Evolutionary conservation across 495 filamentous ascomycete genomes (phyloP).

Genomic region (Articulospora tetracladia): DNA sequence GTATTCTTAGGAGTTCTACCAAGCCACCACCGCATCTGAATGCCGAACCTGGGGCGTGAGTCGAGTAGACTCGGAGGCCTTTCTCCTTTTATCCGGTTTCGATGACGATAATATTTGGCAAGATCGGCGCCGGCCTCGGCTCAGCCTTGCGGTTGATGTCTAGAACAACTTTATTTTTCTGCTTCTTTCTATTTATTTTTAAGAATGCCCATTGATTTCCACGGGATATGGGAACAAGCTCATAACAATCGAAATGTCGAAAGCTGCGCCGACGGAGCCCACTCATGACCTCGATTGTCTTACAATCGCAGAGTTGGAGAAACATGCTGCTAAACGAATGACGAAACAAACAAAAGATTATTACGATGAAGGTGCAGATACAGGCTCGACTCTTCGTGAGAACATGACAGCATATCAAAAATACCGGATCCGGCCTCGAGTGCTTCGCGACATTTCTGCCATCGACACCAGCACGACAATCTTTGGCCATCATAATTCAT

Average conservation of each 20-base stretch:
- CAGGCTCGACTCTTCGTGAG: slow-evolving; percentile 32
- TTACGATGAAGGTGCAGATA: neutral
- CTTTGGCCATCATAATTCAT: slow-evolving; percentile 33
- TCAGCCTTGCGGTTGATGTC: neutral
- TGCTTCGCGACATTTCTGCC: slow-evolving; percentile 47
- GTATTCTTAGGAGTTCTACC: no score
- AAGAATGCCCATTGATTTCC: neutral
- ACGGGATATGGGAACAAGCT: no score
- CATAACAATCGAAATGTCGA: neutral
- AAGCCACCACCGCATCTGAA: no score
- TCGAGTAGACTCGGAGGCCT: neutral
- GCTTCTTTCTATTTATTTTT: neutral
- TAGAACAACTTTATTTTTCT: neutral
- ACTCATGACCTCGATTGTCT: neutral
- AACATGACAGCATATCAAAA: slow-evolving; percentile 48
- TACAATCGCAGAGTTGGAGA: neutral
- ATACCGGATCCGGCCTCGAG: slow-evolving; percentile 52
- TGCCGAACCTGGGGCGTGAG: neutral
- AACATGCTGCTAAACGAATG: neutral
- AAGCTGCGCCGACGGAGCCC: neutral
- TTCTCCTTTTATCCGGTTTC: neutral
- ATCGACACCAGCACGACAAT: slow-evolving; percentile 45
- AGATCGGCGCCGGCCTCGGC: neutral
- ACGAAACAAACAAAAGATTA: neutral
- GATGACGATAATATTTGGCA: neutral